phyloP scores from a whole-genome alignment of 768 basidiomycete genomes.

The Termitomyces bulborhizus region DNA sequence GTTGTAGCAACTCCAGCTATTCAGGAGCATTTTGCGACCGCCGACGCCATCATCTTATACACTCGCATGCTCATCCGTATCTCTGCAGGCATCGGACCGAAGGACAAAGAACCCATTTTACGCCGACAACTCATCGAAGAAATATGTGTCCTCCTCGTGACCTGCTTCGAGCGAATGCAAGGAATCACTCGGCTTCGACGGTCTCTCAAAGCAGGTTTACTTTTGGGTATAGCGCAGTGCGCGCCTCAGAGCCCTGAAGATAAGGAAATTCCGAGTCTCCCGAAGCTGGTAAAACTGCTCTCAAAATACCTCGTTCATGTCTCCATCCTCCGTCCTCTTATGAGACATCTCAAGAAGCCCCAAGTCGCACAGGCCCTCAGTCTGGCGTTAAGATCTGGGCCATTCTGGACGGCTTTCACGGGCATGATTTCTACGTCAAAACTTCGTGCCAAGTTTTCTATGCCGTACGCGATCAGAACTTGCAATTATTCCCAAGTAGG shows the following conservation, averaged over 20 bases:
- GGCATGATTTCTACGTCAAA: neutral
- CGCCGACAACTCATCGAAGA: neutral
- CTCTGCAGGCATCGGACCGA: neutral
- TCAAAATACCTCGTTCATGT: neutral
- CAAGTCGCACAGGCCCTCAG: neutral
- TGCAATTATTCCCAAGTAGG: neutral
- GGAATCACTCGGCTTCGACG: neutral
- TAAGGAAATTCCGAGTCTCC: neutral
- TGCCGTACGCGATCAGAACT: neutral
- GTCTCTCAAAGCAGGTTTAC: neutral
- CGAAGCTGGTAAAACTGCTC: neutral
- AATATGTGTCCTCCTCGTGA: neutral
- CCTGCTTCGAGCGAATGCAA: neutral
- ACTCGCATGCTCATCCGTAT: neutral
- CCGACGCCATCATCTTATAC: neutral
- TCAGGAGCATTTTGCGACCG: neutral
- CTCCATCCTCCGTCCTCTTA: neutral
- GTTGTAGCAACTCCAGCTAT: neutral
- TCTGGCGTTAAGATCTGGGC: neutral
- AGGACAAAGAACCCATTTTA: neutral
- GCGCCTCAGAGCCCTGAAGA: neutral
- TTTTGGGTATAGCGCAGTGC: neutral
- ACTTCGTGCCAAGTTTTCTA: neutral
- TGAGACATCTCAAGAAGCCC: neutral
- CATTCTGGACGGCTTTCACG: neutral